Conservation (phyloP, 2,329 filamentous ascomycete genomes). For the Calonectria hongkongensis region DNA sequence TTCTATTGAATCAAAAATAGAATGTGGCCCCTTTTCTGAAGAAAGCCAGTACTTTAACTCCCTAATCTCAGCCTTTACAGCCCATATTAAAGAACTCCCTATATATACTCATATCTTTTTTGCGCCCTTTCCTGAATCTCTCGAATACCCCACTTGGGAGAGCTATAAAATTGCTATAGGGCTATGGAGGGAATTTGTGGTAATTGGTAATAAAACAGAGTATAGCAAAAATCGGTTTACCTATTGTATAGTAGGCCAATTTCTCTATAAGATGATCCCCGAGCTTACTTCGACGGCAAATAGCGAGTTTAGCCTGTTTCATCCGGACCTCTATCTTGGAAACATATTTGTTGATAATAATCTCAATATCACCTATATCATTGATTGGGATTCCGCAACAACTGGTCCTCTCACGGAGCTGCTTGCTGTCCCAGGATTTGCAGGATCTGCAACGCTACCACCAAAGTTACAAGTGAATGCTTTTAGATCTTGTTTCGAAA, state of each 20-base stretch:
- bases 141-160: conserved; percentile 47
- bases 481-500: conserved; percentile 39
- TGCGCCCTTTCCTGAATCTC: conserved; percentile 52
- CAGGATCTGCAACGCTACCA: conserved; percentile 7
- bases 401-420: conserved; percentile 44
- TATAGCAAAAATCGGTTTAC: conserved; percentile 49
- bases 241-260: conserved; percentile 49
- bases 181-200: conserved; percentile 34
- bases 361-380: conserved; percentile 51
- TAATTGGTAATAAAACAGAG: conserved; percentile 46
- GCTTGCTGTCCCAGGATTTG: conserved; percentile 37
- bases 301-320: conserved; percentile 40
- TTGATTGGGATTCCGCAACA: conserved; percentile 53
- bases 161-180: conserved; percentile 40
- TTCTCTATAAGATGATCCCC: conserved; percentile 54
- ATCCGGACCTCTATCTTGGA: conserved; percentile 52
- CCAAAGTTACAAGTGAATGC: conserved; percentile 31
- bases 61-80: conserved; percentile 49
- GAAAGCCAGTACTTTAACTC: conserved; percentile 53
- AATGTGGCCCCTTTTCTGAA: conserved; percentile 53
- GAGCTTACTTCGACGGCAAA: conserved; percentile 24
- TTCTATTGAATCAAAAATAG: conserved; percentile 43
- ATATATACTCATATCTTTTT: conserved; percentile 55
- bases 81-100: conserved; percentile 52
- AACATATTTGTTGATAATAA: conserved; percentile 54